Percentiles rank a stretch among this genome's conserved stretches.
These are phyloP conservation scores for Chamaenerion angustifolium DNA, from an alignment of 345 rosid species.

Conservation along the genomic window DNA sequence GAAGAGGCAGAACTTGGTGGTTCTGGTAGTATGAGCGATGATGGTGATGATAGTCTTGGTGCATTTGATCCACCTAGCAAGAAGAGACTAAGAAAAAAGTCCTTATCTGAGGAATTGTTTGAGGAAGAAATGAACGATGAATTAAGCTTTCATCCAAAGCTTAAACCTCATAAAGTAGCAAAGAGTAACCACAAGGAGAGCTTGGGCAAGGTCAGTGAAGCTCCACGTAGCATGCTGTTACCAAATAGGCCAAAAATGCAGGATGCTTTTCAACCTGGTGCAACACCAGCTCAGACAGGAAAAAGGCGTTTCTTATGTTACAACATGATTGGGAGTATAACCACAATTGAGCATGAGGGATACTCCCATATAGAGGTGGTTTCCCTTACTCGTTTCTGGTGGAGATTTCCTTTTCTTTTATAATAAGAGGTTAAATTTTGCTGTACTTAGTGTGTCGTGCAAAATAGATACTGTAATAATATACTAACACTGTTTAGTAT, in stretches of 20 bases:
- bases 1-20: constrained; percentile 39
- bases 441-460: neutral
- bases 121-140: constrained; percentile 34
- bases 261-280: constrained; percentile 87
- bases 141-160: constrained; percentile 24
- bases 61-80: constrained; percentile 49
- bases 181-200: constrained; percentile 23
- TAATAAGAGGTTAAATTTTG: neutral
- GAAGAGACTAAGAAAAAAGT: constrained; percentile 53
- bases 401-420: neutral
- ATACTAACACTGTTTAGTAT: constrained; percentile 1
- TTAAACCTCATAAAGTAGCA: constrained; percentile 24
- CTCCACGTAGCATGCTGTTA: constrained; percentile 16
- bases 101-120: constrained; percentile 27
- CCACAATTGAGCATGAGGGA: constrained; percentile 79
- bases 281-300: constrained; percentile 60
- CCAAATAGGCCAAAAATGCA: constrained; percentile 55
- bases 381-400: neutral
- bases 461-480: neutral
- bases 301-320: constrained; percentile 81
- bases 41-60: constrained; percentile 39
- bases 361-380: constrained; percentile 86
- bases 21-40: constrained; percentile 61
- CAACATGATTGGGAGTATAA: constrained; percentile 84
- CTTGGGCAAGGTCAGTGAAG: constrained; percentile 24